Conservation (phyloP, 176 grass and related monocot genomes). For the Poa pratensis region DNA sequence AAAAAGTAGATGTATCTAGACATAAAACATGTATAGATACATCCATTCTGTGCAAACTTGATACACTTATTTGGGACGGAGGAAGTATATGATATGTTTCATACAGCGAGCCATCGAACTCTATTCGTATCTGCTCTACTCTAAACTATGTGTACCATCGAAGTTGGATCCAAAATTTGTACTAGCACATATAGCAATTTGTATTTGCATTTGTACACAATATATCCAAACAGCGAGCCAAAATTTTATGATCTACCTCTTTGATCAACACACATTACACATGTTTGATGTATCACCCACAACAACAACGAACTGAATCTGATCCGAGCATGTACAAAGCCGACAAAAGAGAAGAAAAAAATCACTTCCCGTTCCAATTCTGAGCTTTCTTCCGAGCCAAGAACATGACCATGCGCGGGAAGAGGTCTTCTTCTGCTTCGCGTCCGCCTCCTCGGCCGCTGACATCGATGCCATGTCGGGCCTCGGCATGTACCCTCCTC, state of each 20-base stretch:
- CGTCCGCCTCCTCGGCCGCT: slow-evolving; percentile 2
- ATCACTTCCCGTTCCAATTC: slow-evolving; percentile 46
- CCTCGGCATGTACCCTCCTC: slow-evolving; percentile 53
- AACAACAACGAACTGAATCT: not conserved
- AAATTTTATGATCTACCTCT: not conserved
- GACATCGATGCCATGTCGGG: not conserved
- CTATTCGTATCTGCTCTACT: too few species aligned
- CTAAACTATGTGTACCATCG: not conserved
- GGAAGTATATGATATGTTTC: too few species aligned
- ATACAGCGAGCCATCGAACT: too few species aligned
- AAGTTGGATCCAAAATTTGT: not conserved
- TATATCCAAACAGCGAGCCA: not conserved
- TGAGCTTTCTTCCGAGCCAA: slow-evolving; percentile 72
- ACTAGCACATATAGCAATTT: not conserved
- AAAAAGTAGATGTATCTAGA: too few species aligned
- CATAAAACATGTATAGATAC: too few species aligned
- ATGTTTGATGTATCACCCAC: not conserved
- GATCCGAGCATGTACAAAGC: not conserved
- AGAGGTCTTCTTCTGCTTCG: slow-evolving; percentile 51
- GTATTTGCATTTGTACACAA: not conserved
- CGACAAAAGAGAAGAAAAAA: not conserved
- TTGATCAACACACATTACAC: slow-evolving; percentile 21
- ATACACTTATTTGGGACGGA: too few species aligned
- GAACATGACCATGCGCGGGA: slow-evolving; percentile 73
- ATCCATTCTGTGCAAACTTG: too few species aligned